Evolutionary conservation across 2,329 filamentous ascomycete genomes (phyloP), one percentile per base, ranked within the genome.

Genomic region (Endothia cerciana): DNA sequence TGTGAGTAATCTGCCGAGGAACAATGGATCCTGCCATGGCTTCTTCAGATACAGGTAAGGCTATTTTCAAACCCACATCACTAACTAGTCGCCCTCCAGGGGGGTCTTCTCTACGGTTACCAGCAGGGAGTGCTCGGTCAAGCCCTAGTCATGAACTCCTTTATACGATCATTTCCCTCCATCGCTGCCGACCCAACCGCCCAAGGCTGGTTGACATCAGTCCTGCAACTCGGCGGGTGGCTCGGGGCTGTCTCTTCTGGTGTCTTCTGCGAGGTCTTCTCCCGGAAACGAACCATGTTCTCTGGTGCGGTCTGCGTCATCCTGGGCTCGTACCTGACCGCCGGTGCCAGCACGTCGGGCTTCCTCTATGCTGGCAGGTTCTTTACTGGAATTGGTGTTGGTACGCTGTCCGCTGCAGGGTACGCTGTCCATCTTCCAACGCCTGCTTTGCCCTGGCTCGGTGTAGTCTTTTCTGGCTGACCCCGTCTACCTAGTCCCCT

Each of bases 111-210:
- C 63, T 79, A 77, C 74, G 77, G 77, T 59, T 79, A 80, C 67
- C 75, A 80, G 60, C 77, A 79, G 70, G 78, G 77, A 59, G 77
- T 80, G 1, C 70, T 80, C 0, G 76, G 77, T 28, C 76, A 78
- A 66, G 74, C 76, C 19, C 71, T 79, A 19, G 77, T 78, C 60
- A 80, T 79, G 77, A 71, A 72, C 6, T 68, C 71, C 8, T 78
- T 78, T 65, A 71, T 68, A 15, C 68, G 72, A 45, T 73, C 74
- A 58, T 78, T 78, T 65, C 76, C 75, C 3, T 66, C 68, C 5
- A 71, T 77, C 33, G 70, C 74, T 41, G 61, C 72, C n/a, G 73
- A 72, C 3, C 70, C 73, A n/a, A 70, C 71, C 17, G 72, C 74
- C 6, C 74, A 73, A 10, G 77, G 76, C 1, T 78, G 75, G 76